These are phyloP conservation scores for Priceomyces carsonii DNA, from an alignment of 805 yeast species.

Conservation along the genomic window DNA sequence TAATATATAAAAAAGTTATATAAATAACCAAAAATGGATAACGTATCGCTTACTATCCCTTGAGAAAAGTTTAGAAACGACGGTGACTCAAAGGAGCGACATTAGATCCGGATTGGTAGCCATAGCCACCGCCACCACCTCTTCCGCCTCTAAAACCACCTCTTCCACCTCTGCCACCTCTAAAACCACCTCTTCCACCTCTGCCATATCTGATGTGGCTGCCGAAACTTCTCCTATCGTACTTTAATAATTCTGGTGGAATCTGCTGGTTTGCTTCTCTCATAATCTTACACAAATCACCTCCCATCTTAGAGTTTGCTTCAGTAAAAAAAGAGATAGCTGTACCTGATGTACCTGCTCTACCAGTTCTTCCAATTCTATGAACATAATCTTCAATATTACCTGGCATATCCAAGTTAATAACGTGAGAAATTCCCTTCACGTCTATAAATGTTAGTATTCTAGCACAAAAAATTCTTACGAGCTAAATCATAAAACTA, in stretches of 20 bases:
- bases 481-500: constrained; percentile 3
- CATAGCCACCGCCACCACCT: constrained; percentile 50
- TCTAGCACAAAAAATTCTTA: too few relatives aligned
- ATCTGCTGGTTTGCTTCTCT: constrained; percentile 93
- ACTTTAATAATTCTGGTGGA: constrained; percentile 75
- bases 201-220: constrained; percentile 51
- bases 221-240: constrained; percentile 66
- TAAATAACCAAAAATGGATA: constrained; percentile 1
- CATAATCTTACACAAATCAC: constrained; percentile 84
- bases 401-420: constrained; percentile 97
- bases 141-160: constrained; percentile 51
- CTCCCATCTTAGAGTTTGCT: constrained; percentile 84
- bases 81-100: constrained; percentile 47
- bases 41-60: too few relatives aligned
- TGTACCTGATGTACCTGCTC: constrained; percentile 96
- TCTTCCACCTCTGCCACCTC: constrained; percentile 51
- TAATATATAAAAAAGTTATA: too few relatives aligned
- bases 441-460: constrained; percentile 56
- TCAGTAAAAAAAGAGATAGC: constrained; percentile 93
- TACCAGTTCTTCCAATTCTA: constrained; percentile 99
- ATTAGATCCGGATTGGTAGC: constrained; percentile 48
- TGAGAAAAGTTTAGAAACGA: constrained; percentile 40
- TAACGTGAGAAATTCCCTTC: constrained; percentile 91
- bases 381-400: constrained; percentile 98
- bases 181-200: constrained; percentile 56